Conservation (phyloP, 805 yeast species). For the Starmerella powellii region DNA sequence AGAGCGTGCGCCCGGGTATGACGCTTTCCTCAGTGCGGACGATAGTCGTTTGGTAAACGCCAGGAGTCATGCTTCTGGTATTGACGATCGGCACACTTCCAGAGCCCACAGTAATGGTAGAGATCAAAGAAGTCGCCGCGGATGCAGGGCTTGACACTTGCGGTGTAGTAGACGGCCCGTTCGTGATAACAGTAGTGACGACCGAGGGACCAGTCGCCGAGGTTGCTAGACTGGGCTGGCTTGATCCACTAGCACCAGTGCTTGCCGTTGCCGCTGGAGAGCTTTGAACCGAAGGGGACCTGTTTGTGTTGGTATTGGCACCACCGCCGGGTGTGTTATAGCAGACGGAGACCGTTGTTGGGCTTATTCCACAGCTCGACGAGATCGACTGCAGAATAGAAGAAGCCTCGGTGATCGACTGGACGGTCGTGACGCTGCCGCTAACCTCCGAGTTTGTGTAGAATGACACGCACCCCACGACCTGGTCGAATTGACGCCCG, state of each 20-base stretch:
- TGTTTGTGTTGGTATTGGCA: not conserved
- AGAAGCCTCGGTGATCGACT: slow-evolving; percentile 5
- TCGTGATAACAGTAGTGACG: not conserved
- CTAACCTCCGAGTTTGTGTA: slow-evolving; percentile 6
- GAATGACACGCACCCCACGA: slow-evolving; percentile 4
- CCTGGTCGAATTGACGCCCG: slow-evolving; percentile 1
- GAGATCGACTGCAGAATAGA: not conserved
- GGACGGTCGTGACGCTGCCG: not conserved
- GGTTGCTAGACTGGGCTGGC: too few species aligned
- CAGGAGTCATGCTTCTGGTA: slow-evolving; percentile 7
- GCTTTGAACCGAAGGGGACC: not conserved
- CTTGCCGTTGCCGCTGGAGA: too few species aligned
- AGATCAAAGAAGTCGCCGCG: not conserved
- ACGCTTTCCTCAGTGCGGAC: not conserved
- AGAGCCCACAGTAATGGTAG: not conserved
- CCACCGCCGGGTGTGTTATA: slow-evolving; percentile 1
- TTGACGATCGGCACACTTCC: slow-evolving; percentile 1
- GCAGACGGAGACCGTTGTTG: not conserved
- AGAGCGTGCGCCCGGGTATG: slow-evolving; percentile 6
- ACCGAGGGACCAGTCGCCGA: not conserved
- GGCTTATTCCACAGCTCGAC: not conserved
- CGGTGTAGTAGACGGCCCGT: not conserved
- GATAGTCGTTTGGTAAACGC: slow-evolving; percentile 8
- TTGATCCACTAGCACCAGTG: too few species aligned
- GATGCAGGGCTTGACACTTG: not conserved